Conservation (phyloP, 2,329 filamentous ascomycete genomes). For the Colletotrichum melonis region DNA sequence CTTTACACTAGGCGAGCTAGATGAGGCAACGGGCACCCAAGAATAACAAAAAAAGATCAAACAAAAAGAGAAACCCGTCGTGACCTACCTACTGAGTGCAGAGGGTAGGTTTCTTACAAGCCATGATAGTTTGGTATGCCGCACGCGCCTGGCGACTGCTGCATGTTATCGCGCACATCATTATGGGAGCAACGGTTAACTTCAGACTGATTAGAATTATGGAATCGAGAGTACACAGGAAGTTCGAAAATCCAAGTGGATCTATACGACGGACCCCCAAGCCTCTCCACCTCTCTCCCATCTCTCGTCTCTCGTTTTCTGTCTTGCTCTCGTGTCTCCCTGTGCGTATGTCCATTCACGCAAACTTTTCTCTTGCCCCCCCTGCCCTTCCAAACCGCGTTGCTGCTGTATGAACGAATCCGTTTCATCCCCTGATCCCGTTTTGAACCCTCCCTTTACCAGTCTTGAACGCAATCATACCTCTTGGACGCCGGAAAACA, state of each 20-base stretch:
- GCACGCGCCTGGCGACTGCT: no score
- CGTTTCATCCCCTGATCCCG: neutral
- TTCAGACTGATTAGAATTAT: constrained; percentile 31
- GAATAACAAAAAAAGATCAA: constrained; percentile 6
- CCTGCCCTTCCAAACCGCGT: neutral
- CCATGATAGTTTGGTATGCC: no score
- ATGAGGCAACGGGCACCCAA: constrained; percentile 23
- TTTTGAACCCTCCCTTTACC: constrained; percentile 6
- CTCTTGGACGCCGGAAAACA: constrained; percentile 13
- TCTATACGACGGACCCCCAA: constrained; percentile 23
- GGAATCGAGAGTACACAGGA: constrained; percentile 18
- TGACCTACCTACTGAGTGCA: no score
- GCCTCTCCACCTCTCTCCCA: neutral
- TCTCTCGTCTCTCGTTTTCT: neutral
- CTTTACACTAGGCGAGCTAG: neutral
- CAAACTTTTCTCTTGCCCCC: constrained; percentile 9
- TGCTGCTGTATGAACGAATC: neutral
- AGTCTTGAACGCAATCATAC: constrained; percentile 5
- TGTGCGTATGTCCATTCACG: neutral
- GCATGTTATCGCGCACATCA: no score
- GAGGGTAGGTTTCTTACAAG: no score
- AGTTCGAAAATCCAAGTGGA: constrained; percentile 25
- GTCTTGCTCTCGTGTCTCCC: neutral
- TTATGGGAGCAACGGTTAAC: no score
- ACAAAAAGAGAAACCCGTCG: constrained; percentile 27